A percentile compares a stretch with the other conserved stretches of the same genome.
Conservation (phyloP, 768 basidiomycete species). For the Agaricus bisporus region DNA sequence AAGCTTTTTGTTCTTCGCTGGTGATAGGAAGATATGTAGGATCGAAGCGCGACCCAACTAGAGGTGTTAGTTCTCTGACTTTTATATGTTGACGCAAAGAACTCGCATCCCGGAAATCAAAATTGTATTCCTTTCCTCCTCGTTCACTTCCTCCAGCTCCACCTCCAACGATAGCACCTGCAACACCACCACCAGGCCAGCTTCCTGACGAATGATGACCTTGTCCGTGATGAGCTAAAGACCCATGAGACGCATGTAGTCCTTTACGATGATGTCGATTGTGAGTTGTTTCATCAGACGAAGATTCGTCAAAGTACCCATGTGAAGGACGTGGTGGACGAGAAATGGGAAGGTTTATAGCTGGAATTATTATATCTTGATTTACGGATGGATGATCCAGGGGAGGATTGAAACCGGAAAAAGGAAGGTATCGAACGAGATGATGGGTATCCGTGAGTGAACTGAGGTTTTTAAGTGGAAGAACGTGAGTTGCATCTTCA, state of each 20-base stretch:
- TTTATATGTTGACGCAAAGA: background rate
- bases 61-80: slow-evolving; percentile 4
- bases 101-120: background rate
- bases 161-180: background rate
- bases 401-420: slow-evolving; percentile 5
- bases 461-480: slow-evolving; percentile 11
- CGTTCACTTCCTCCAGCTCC: background rate
- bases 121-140: background rate
- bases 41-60: slow-evolving; percentile 8
- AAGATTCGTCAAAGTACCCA: background rate
- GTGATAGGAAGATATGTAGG: slow-evolving; percentile 8
- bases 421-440: slow-evolving; percentile 10
- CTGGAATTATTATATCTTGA: background rate
- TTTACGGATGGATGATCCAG: slow-evolving; percentile 1
- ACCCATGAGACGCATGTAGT: background rate
- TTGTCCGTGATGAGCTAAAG: background rate
- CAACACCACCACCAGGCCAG: background rate
- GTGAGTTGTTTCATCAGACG: background rate
- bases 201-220: background rate
- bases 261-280: background rate
- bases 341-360: background rate
- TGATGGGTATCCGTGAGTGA: slow-evolving; percentile 11
- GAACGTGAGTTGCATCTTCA: slow-evolving; percentile 8
- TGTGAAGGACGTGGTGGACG: slow-evolving; percentile 2
- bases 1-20: slow-evolving; percentile 6